Evolutionary conservation across 768 basidiomycete genomes (phyloP), one percentile per base, ranked within the genome.

Genomic region (Boletus sp.): DNA sequence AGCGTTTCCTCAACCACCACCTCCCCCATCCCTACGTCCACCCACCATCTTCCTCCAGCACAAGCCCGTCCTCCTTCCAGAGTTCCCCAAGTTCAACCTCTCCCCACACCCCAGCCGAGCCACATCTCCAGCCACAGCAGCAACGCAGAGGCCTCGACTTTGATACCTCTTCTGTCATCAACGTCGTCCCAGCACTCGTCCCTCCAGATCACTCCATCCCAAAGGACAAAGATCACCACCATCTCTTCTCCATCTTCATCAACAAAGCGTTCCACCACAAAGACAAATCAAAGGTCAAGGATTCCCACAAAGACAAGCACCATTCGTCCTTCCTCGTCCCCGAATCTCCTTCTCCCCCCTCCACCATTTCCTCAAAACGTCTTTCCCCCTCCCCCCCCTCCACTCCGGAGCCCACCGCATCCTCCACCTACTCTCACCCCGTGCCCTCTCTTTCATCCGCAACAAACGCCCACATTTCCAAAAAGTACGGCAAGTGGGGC

Each of bases 401-500:
- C 15, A 61, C 68, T 0, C 60, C 73, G 8, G 60, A 65, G 10
- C 65, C 60, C 32, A 49, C 56, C 53, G 21, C 50, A 47, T 55
- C 60, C 57, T 43, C 56, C 51, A 57, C 60, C 59, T 46, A 55
- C 55, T 56, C 69, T 14, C 70, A 75, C 25, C 73, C 76, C 53
- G 74, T 83, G 35, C 69, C 77, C 25, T 89, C 90, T 3, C 82
- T 93, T 23, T 84, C 88, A 14, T 84, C 86, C 46, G 90, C 88
- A 6, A 92, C 90, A 3, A 87, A 95, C 50, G 91, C 90, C 14
- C 94, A 97, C 70, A 77, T 99, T 53, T 77, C 88, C n/a, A 98
- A 98, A 77, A 98, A 98, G 78, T 99, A 99, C 63, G 97, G 97
- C 60, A 99, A 99, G 70, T 97, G 97, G 91, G 97, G 96, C 37